phyloP scores from a whole-genome alignment of 225 moss, liverwort and hornwort genomes.

The Physcomitrium patens region DNA sequence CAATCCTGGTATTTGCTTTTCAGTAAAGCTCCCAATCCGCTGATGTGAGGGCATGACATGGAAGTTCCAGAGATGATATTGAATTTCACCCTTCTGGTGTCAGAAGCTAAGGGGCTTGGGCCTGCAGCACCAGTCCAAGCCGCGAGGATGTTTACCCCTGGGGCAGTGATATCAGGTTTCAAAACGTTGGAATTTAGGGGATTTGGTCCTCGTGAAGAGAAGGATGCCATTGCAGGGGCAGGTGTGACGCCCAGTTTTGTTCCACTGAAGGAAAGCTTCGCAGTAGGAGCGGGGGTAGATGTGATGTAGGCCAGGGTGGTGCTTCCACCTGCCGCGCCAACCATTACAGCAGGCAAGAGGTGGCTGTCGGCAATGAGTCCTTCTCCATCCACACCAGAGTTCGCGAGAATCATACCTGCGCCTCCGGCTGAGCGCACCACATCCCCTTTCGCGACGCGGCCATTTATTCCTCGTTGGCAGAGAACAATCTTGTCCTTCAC shows the following conservation, averaged over 20 bases:
- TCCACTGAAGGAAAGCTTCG: slow-evolving; percentile 32
- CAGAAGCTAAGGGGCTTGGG: neutral
- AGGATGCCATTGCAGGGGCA: slow-evolving; percentile 52
- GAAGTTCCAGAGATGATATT: slow-evolving; percentile 18
- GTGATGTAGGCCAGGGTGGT: slow-evolving; percentile 44
- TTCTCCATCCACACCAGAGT: neutral
- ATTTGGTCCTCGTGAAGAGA: slow-evolving; percentile 72
- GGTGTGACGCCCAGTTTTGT: slow-evolving; percentile 55
- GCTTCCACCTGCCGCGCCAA: slow-evolving; percentile 28
- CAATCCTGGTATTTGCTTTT: slow-evolving; percentile 21
- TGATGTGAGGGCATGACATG: slow-evolving; percentile 34
- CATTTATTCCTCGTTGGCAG: slow-evolving; percentile 49
- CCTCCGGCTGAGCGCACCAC: slow-evolving; percentile 42
- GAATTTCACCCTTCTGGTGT: slow-evolving; percentile 28
- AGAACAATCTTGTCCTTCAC: slow-evolving; percentile 69
- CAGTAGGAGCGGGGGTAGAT: slow-evolving; percentile 26
- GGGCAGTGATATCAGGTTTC: slow-evolving; percentile 66
- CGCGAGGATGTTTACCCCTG: slow-evolving; percentile 64
- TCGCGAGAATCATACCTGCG: slow-evolving; percentile 35
- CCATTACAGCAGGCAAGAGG: slow-evolving; percentile 53
- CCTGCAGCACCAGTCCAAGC: slow-evolving; percentile 45
- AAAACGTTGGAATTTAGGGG: neutral
- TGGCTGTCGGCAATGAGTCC: slow-evolving; percentile 40
- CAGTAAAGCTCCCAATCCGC: slow-evolving; percentile 27
- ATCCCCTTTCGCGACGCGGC: slow-evolving; percentile 54